Evolutionary conservation across 352 stramenopile genomes (phyloP).

Genomic region (Phytophthora europaea): DNA sequence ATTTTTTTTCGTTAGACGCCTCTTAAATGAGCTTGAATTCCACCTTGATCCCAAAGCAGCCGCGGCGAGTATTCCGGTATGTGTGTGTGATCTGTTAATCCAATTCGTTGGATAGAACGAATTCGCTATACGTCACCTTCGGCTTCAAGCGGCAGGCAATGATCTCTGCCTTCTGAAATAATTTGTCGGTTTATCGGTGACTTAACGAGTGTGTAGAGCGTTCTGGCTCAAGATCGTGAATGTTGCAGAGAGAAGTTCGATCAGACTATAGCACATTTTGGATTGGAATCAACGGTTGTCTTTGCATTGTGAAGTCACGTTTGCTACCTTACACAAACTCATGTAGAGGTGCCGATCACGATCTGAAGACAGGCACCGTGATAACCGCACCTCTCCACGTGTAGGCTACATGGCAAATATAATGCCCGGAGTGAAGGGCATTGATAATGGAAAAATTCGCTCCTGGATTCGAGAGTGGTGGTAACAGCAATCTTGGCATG

Average conservation of each 20-base stretch:
- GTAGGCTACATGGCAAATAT: not conserved
- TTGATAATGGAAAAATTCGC: not conserved
- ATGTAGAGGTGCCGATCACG: not conserved
- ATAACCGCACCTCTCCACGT: constrained; percentile 1
- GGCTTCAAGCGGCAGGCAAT: not conserved
- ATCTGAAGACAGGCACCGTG: not conserved
- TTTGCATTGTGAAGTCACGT: too few species aligned
- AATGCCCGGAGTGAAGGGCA: not conserved
- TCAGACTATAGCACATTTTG: too few species aligned
- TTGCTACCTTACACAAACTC: too few species aligned
- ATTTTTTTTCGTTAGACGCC: too few species aligned
- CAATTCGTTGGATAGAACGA: constrained; percentile 1
- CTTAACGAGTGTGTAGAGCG: too few species aligned
- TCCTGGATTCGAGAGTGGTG: constrained; percentile 1
- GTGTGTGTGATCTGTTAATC: constrained; percentile 61
- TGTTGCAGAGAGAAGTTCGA: too few species aligned
- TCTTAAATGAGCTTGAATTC: constrained; percentile 11
- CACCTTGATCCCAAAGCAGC: constrained; percentile 54
- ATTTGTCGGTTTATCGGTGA: too few species aligned
- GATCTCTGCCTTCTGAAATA: constrained; percentile 15
- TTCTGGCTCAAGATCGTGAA: too few species aligned
- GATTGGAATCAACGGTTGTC: too few species aligned
- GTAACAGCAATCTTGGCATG: not conserved
- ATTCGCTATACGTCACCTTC: not conserved
- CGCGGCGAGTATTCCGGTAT: constrained; percentile 77